Evolutionary conservation across 176 grass and related monocot genomes (phyloP).

Genomic region (Rhynchospora breviuscula): DNA sequence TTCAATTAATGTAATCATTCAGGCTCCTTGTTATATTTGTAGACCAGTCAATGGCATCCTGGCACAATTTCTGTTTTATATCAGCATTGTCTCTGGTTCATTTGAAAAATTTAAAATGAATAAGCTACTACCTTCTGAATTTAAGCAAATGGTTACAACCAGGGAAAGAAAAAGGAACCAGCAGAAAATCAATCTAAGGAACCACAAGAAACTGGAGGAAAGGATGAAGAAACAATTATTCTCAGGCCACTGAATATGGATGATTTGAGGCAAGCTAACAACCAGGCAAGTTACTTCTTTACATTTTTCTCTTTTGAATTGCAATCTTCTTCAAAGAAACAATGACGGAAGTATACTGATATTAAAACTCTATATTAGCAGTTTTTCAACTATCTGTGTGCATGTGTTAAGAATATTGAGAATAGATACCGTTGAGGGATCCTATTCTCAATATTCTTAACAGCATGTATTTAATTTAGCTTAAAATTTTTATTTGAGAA

Average conservation of each 20-base stretch:
- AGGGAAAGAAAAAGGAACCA: conserved; percentile 43
- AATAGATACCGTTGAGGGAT: no score
- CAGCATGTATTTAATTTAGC: neutral
- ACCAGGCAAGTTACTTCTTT: conserved; percentile 45
- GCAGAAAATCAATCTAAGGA: conserved; percentile 27
- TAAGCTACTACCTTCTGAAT: neutral
- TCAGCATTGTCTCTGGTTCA: neutral
- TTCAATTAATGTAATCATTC: neutral
- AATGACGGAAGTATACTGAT: neutral
- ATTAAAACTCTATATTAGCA: neutral
- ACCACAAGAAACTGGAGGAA: conserved; percentile 32
- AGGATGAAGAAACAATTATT: conserved; percentile 37
- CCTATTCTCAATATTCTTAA: no score
- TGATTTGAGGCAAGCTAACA: conserved; percentile 89
- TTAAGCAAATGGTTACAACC: neutral
- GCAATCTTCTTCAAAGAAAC: neutral
- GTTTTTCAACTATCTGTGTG: neutral
- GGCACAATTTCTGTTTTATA: neutral
- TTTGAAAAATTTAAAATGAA: neutral
- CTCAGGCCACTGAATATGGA: conserved; percentile 70
- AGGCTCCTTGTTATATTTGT: neutral
- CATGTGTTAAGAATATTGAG: no score
- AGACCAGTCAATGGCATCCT: neutral
- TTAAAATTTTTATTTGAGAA: neutral
- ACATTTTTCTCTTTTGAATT: neutral